These are phyloP conservation scores for Astragalus membranaceus DNA, from an alignment of 306 rosid species.

Conservation along the genomic window DNA sequence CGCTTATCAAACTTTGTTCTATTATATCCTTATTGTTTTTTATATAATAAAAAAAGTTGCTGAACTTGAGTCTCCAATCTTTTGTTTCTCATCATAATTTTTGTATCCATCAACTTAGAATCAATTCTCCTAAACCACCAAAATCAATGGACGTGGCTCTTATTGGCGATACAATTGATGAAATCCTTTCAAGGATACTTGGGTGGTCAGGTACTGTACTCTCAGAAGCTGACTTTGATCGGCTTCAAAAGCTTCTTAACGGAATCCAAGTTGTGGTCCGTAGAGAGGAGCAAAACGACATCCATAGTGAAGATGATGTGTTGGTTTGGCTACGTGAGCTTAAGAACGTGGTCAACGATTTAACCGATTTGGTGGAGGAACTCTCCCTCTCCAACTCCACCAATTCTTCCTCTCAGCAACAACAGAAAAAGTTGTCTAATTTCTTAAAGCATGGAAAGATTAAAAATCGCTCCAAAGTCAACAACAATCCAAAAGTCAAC, in stretches of 20 bases:
- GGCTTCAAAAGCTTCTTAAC: not conserved
- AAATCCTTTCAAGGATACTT: not conserved
- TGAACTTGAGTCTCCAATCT: too few species aligned
- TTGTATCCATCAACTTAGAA: not conserved
- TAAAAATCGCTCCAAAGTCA: not conserved
- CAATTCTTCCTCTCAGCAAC: not conserved
- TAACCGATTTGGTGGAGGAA: not conserved
- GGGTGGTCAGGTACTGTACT: not conserved
- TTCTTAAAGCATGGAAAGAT: not conserved
- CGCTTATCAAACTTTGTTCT: too few species aligned
- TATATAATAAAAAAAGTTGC: too few species aligned
- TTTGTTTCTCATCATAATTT: too few species aligned
- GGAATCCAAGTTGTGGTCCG: not conserved
- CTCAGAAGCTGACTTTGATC: not conserved
- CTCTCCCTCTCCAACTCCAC: not conserved
- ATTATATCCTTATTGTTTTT: too few species aligned
- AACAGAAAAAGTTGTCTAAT: not conserved
- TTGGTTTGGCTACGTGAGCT: not conserved
- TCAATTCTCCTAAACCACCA: not conserved
- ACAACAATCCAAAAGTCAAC: not conserved
- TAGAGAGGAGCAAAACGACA: not conserved
- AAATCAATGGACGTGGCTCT: not conserved
- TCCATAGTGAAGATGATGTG: not conserved
- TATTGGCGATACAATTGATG: not conserved
- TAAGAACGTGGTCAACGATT: not conserved